Evolutionary conservation across 176 grass and related monocot species (phyloP).

Genomic region (Aegilops sharonensis): DNA sequence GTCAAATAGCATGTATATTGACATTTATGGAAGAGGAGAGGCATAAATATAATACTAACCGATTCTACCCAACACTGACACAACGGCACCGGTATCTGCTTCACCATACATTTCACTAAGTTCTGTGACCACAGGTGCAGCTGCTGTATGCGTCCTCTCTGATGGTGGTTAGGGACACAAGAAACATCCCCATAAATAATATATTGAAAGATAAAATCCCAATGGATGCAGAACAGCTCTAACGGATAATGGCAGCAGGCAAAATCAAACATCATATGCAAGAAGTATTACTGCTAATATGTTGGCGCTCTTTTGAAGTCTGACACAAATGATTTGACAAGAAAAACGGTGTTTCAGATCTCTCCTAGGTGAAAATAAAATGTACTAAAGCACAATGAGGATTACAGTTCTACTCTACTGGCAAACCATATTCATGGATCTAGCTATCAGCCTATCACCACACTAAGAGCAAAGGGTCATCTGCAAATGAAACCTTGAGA

Average conservation of each 20-base stretch:
- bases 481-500: background rate
- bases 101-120: slow-evolving; percentile 96
- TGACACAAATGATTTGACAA: background rate
- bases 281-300: background rate
- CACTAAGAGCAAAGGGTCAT: background rate
- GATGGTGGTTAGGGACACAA: slow-evolving; percentile 51
- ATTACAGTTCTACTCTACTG: background rate
- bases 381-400: too few relatives aligned
- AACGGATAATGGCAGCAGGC: background rate
- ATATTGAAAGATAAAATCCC: background rate
- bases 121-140: slow-evolving; percentile 90
- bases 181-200: slow-evolving; percentile 17
- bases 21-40: slow-evolving; percentile 4
- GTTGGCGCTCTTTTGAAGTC: background rate
- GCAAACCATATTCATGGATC: background rate
- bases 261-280: background rate
- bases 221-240: background rate
- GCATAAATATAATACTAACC: slow-evolving; percentile 48
- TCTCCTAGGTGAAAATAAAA: background rate
- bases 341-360: background rate
- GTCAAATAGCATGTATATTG: slow-evolving; percentile 11
- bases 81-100: slow-evolving; percentile 89
- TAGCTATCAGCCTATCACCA: background rate
- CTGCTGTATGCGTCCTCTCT: slow-evolving; percentile 98
- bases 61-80: slow-evolving; percentile 70